Base-by-base conservation (phyloP, 2,329 filamentous ascomycete genomes). In the Domatiomyces catenatus region DNA sequence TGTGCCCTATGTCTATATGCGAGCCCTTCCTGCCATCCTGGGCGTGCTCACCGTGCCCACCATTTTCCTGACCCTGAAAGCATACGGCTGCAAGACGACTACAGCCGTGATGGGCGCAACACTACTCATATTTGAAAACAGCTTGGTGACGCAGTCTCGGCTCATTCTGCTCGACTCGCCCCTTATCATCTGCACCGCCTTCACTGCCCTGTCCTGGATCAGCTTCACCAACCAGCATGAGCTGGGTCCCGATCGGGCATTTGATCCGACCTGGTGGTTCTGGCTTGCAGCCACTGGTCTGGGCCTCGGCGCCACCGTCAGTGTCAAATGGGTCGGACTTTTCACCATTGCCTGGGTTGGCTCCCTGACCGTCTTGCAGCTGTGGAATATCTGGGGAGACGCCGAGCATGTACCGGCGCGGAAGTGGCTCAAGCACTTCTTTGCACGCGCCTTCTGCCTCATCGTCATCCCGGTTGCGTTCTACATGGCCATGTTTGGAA, bases 281-380 rank as follows among this genome's bases (percentile, higher is more conserved):
- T 98, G 92, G 90, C 77, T 98, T 50, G 75, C 77, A 51, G 80
- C 86, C 64, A 93, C 86, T 44, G 92, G 92, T 60, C 71, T 98
- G 44, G 85, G 84, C 39, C 75, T 98, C 48, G 92, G 92, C 55
- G 83, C 90, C 48, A 96, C 92, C 6, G 79, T 83, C 55, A 96
- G 90, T 71, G 89, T 96, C 63, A 98, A 98, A 73, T 98, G 92
- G 92, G 92, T 98, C 63, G 92, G 92, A 48, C 75, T 98, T 48
- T 96, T 98, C 74, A 98, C 92, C 56, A 95, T 95, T 67, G 92
- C 90, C 47, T 98, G 92, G 92, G 87, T 98, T 59, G 92, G 92
- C 55, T 80, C 76, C 67, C 77, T 98, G 69, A 98, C 92, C 39
- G 68, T 90, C 44, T 67, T 98, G 45, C 92, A 98, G 72, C 78